A percentile compares a stretch with the other conserved stretches of the same genome.
phyloP scores from a whole-genome alignment of 352 stramenopile species.

The Pythium insidiosum region DNA sequence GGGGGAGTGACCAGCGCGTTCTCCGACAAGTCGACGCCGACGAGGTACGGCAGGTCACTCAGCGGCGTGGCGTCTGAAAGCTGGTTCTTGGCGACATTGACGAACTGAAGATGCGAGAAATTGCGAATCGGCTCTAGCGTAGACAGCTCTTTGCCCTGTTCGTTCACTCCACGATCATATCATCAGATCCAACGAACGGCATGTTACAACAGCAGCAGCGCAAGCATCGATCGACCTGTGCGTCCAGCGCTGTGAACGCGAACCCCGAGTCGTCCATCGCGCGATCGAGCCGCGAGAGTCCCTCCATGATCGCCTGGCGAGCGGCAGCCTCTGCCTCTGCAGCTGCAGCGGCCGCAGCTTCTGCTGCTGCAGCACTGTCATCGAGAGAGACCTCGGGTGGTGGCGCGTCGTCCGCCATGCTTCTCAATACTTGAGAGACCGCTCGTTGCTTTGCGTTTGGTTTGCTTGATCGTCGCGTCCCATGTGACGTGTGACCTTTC shows the following conservation, averaged over 20 bases:
- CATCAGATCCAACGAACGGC: background rate
- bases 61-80: conserved; percentile 43
- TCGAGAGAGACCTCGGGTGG: background rate
- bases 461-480: too few relatives aligned
- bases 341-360: background rate
- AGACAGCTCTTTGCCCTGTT: conserved; percentile 40
- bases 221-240: too few relatives aligned
- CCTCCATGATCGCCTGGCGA: conserved; percentile 34
- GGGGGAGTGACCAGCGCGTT: conserved; percentile 33
- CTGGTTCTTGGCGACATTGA: conserved; percentile 65
- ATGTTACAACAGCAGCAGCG: too few relatives aligned
- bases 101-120: conserved; percentile 63
- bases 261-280: conserved; percentile 68
- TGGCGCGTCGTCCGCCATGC: background rate
- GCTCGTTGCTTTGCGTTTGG: too few relatives aligned
- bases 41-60: conserved; percentile 46
- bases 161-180: background rate
- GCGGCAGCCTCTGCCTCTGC: conserved; percentile 23
- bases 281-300: conserved; percentile 65
- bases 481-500: background rate
- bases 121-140: conserved; percentile 44
- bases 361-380: conserved; percentile 1
- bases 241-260: conserved; percentile 66
- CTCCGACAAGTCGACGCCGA: conserved; percentile 43
- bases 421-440: background rate